phyloP scores from a whole-genome alignment of 345 rosid genomes.

The Salix purpurea region DNA sequence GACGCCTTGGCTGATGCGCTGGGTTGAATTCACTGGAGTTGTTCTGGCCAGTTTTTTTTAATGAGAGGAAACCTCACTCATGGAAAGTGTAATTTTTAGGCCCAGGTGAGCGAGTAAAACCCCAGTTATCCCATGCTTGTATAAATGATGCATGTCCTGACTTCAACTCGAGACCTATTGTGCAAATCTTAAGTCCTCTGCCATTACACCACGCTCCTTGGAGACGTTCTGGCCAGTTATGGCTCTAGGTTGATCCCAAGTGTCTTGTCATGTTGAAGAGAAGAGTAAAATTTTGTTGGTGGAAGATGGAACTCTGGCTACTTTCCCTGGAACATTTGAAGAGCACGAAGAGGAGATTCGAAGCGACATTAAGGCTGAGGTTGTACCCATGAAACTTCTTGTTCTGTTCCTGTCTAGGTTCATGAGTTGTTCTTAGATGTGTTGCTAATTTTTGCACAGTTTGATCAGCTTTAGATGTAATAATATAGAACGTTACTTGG shows the following conservation, averaged over 20 bases:
- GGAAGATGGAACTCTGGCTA: slow-evolving; percentile 64
- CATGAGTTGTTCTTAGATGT: too few relatives aligned
- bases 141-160: accelerated
- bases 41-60: too few relatives aligned
- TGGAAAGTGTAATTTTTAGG: accelerated
- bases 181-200: too few relatives aligned
- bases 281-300: slow-evolving; percentile 79
- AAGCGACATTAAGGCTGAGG: not conserved
- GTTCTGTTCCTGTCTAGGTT: too few relatives aligned
- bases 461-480: too few relatives aligned
- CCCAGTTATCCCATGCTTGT: accelerated
- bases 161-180: too few relatives aligned
- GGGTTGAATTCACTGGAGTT: slow-evolving; percentile 72
- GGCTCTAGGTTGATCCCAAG: slow-evolving; percentile 83
- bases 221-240: slow-evolving; percentile 86
- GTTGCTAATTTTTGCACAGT: too few relatives aligned
- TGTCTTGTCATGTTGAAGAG: slow-evolving; percentile 86
- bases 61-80: accelerated
- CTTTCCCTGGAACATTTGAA: not conserved
- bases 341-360: not conserved
- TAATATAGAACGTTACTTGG: too few relatives aligned
- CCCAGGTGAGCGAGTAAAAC: accelerated
- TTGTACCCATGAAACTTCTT: not conserved
- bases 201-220: not conserved
- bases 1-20: slow-evolving; percentile 87